Percentiles rank a stretch among this genome's conserved stretches.
These are phyloP conservation scores for Arthroderma sp. DNA, from an alignment of 2,329 filamentous ascomycete species.

Conservation along the genomic window DNA sequence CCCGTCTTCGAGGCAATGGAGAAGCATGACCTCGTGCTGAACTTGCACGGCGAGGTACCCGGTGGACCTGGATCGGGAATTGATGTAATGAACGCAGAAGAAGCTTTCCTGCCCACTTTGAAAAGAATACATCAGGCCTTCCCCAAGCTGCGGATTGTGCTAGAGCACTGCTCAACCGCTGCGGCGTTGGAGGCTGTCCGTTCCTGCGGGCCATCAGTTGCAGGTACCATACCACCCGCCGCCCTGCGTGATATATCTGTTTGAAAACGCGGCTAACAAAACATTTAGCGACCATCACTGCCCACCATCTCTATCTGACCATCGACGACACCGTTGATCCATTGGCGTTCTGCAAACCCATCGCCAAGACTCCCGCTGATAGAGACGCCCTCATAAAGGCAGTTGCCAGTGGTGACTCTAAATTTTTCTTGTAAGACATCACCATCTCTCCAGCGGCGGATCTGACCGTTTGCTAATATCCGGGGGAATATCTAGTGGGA, in stretches of 20 bases:
- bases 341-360: slow-evolving; percentile 68
- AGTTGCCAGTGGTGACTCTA: slow-evolving; percentile 36
- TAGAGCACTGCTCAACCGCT: slow-evolving; percentile 81
- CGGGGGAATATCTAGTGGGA: slow-evolving; percentile 19
- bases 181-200: slow-evolving; percentile 68
- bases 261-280: not conserved
- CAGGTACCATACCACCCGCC: slow-evolving; percentile 17
- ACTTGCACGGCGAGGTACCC: slow-evolving; percentile 84
- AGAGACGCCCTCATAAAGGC: slow-evolving; percentile 58
- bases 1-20: slow-evolving; percentile 82
- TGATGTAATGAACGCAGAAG: slow-evolving; percentile 55
- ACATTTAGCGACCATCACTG: slow-evolving; percentile 53
- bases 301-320: slow-evolving; percentile 71
- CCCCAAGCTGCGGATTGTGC: slow-evolving; percentile 42
- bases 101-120: slow-evolving; percentile 68
- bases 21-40: slow-evolving; percentile 65
- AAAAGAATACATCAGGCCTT: slow-evolving; percentile 59
- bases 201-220: slow-evolving; percentile 63
- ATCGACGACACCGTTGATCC: slow-evolving; percentile 60
- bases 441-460: not conserved
- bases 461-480: not conserved
- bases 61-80: slow-evolving; percentile 23
- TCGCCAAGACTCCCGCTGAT: slow-evolving; percentile 59
- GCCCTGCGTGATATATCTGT: not conserved
- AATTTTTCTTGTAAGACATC: slow-evolving; percentile 46